phyloP scores from a whole-genome alignment of 805 yeast species.

The Vanderwaltozyma yarrowii region DNA sequence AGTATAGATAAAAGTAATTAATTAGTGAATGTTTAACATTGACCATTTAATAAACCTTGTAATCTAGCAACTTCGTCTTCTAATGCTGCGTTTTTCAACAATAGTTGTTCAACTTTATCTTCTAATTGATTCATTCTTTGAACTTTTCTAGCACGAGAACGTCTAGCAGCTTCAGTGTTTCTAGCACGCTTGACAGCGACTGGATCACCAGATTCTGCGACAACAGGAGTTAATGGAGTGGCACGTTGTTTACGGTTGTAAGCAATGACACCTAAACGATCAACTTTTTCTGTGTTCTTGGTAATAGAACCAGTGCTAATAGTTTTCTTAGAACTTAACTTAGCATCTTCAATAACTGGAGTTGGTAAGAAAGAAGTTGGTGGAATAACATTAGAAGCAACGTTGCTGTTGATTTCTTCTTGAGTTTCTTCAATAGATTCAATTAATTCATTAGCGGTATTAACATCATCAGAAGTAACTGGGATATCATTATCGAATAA shows the following conservation, averaged over 20 bases:
- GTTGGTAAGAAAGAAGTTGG: slow-evolving; percentile 24
- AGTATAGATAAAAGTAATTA: too few relatives aligned
- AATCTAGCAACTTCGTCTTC: slow-evolving; percentile 56
- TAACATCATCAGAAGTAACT: slow-evolving; percentile 30
- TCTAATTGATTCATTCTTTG: slow-evolving; percentile 80
- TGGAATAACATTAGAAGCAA: slow-evolving; percentile 5
- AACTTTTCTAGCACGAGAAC: slow-evolving; percentile 89
- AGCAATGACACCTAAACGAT: slow-evolving; percentile 64
- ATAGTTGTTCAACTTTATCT: slow-evolving; percentile 55
- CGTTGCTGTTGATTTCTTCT: background rate
- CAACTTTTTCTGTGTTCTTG: slow-evolving; percentile 33
- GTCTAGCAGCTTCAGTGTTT: slow-evolving; percentile 92
- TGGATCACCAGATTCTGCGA: slow-evolving; percentile 50
- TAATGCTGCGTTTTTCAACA: slow-evolving; percentile 48
- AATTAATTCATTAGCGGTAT: slow-evolving; percentile 16
- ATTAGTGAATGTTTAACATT: background rate
- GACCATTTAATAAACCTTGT: slow-evolving; percentile 38
- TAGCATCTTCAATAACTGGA: slow-evolving; percentile 24
- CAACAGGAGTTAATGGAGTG: slow-evolving; percentile 62
- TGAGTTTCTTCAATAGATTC: slow-evolving; percentile 8
- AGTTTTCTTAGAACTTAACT: slow-evolving; percentile 3
- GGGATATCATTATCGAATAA: slow-evolving; percentile 41
- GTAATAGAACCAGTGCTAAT: slow-evolving; percentile 20
- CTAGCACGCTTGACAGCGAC: slow-evolving; percentile 80
- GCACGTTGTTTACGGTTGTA: slow-evolving; percentile 72